A percentile compares a stretch with the other conserved stretches of the same genome.
phyloP scores from a whole-genome alignment of 768 basidiomycete species.

The Pisolithus orientalis region DNA sequence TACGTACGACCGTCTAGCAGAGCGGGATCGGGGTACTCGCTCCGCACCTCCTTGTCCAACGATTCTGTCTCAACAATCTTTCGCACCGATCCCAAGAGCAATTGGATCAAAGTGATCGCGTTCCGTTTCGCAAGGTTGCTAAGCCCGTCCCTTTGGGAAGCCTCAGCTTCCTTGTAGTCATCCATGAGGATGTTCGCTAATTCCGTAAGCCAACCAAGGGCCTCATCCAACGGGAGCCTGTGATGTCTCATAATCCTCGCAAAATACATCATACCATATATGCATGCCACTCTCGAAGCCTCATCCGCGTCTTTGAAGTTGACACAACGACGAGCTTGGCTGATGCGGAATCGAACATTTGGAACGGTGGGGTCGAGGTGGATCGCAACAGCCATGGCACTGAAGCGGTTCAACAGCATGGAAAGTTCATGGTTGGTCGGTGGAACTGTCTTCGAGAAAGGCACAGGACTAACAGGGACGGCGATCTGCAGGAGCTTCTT shows the following conservation, averaged over 20 bases:
- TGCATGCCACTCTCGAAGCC: constrained; percentile 58
- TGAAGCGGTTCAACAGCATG: constrained; percentile 78
- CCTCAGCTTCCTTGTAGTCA: constrained; percentile 41
- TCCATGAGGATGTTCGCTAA: constrained; percentile 48
- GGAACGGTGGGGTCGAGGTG: constrained; percentile 53
- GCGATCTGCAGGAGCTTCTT: constrained; percentile 69
- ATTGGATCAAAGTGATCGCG: constrained; percentile 37
- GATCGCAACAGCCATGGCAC: constrained; percentile 62
- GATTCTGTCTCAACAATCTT: constrained; percentile 39
- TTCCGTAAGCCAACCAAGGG: constrained; percentile 59
- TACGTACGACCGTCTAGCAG: constrained; percentile 51
- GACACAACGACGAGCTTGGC: constrained; percentile 63
- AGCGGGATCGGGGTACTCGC: constrained; percentile 56
- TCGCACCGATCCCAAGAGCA: constrained; percentile 53
- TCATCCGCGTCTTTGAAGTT: constrained; percentile 60
- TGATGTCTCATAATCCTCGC: constrained; percentile 55
- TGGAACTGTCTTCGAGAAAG: constrained; percentile 49
- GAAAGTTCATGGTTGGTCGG: constrained; percentile 55
- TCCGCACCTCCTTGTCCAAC: constrained; percentile 30
- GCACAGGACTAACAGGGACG: constrained; percentile 64
- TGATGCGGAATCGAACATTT: constrained; percentile 46
- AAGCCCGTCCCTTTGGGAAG: constrained; percentile 11
- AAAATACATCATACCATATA: constrained; percentile 71
- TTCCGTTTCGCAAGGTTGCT: constrained; percentile 9
- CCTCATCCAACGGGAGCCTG: constrained; percentile 40